These are phyloP conservation scores for Elsinoe ampelina DNA, from an alignment of 2,329 filamentous ascomycete species.

Conservation along the genomic window DNA sequence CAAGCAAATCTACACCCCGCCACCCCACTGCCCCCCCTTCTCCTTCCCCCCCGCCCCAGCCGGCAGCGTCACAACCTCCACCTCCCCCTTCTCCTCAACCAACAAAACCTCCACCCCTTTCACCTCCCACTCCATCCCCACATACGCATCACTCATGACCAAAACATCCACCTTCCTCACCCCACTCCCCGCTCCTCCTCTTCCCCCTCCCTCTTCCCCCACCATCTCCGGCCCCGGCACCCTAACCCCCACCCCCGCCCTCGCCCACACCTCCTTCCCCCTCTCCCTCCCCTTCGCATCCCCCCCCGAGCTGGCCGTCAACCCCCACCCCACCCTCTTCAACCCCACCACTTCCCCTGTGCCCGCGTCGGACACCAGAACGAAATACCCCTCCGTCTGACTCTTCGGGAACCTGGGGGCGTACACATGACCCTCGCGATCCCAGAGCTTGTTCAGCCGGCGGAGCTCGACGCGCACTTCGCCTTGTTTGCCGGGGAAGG, in stretches of 20 bases:
- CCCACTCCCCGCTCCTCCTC: constrained; percentile 20
- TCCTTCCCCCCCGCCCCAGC: constrained; percentile 8
- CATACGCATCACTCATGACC: constrained; percentile 80
- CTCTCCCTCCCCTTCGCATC: constrained; percentile 21
- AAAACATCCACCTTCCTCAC: constrained; percentile 60
- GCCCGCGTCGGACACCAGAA: constrained; percentile 59
- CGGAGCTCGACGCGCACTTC: constrained; percentile 55
- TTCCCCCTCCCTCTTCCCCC: not conserved
- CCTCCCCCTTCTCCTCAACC: constrained; percentile 18
- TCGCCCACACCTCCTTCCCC: constrained; percentile 30
- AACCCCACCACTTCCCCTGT: constrained; percentile 73
- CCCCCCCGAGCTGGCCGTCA: constrained; percentile 18
- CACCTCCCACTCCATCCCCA: constrained; percentile 59
- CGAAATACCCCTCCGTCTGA: constrained; percentile 89
- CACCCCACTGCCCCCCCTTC: constrained; percentile 7
- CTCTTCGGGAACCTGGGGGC: constrained; percentile 88
- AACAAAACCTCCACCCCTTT: constrained; percentile 43
- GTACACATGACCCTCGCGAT: constrained; percentile 65
- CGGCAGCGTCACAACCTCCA: constrained; percentile 16
- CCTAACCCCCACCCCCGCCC: constrained; percentile 50
- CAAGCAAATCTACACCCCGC: not conserved
- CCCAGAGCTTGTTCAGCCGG: constrained; percentile 56
- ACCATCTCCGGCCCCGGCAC: constrained; percentile 40
- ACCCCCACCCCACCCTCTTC: constrained; percentile 72
- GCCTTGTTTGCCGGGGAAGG: constrained; percentile 52